A percentile compares a stretch with the other conserved stretches of the same genome.
phyloP scores from a whole-genome alignment of 2,329 filamentous ascomycete genomes.

The Chaetoscypha palmicola region DNA sequence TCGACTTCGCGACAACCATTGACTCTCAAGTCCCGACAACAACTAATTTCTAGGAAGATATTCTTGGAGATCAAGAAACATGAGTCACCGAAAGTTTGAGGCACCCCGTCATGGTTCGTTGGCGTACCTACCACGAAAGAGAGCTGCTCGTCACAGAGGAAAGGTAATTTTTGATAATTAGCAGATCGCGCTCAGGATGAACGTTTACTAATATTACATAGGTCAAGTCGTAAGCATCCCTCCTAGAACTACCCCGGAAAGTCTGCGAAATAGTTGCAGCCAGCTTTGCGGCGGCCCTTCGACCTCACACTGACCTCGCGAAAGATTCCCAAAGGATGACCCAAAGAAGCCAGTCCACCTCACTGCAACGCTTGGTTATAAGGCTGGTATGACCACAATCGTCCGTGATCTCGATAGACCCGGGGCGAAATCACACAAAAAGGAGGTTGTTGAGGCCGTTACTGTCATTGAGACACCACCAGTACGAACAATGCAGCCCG shows the following conservation, averaged over 20 bases:
- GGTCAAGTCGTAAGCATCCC: constrained; percentile 10
- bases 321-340: constrained; percentile 98
- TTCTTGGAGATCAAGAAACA: constrained; percentile 7
- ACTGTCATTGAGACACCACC: constrained; percentile 88
- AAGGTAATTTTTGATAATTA: no score
- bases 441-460: constrained; percentile 88
- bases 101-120: constrained; percentile 94
- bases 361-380: constrained; percentile 97
- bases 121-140: constrained; percentile 83
- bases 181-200: no score
- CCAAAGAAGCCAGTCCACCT: constrained; percentile 99
- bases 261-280: no score
- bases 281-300: no score
- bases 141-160: constrained; percentile 86
- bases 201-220: constrained; percentile 6
- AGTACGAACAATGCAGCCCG: constrained; percentile 83
- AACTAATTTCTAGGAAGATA: constrained; percentile 4
- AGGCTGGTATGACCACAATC: constrained; percentile 99
- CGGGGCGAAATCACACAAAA: constrained; percentile 99
- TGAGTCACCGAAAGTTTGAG: constrained; percentile 30
- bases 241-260: not conserved
- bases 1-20: no score
- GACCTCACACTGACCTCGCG: no score
- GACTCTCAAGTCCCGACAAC: constrained; percentile 6
- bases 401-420: constrained; percentile 94